Evolutionary conservation across 2,329 filamentous ascomycete species (phyloP).

Genomic region (Fusarium tuaranense): DNA sequence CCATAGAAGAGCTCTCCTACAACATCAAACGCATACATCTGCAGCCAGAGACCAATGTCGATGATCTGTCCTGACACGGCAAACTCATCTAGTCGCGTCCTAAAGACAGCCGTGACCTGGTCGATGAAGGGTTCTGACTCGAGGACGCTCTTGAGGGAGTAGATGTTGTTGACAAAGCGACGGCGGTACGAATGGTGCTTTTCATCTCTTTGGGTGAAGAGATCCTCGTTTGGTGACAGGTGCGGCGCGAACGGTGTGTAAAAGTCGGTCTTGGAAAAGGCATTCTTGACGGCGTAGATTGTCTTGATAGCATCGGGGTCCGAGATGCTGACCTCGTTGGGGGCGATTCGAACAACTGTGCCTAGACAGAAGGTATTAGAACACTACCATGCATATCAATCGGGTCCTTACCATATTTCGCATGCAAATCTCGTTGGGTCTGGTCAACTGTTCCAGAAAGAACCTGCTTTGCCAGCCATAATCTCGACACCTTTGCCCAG

Average conservation of each 20-base stretch:
- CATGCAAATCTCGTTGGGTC: background rate
- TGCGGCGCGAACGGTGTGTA: background rate
- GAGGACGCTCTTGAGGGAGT: background rate
- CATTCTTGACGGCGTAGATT: background rate
- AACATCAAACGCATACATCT: background rate
- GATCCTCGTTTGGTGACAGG: background rate
- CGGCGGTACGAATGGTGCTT: background rate
- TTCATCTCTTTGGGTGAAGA: background rate
- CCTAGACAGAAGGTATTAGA: background rate
- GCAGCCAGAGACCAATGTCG: background rate
- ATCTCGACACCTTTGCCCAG: background rate
- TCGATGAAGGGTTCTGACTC: background rate
- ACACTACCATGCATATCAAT: rapidly evolving
- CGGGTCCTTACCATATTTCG: background rate
- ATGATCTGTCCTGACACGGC: rapidly evolving
- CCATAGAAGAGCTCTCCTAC: background rate
- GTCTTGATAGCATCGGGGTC: background rate
- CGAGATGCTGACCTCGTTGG: background rate
- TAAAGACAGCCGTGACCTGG: background rate
- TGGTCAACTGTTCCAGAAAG: background rate
- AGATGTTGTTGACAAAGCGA: background rate
- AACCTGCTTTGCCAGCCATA: background rate
- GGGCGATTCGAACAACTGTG: background rate
- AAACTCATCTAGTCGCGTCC: background rate
- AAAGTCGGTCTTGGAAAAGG: background rate